Conservation (phyloP, 2,329 filamentous ascomycete species). For the Colletotrichum theobromicola region DNA sequence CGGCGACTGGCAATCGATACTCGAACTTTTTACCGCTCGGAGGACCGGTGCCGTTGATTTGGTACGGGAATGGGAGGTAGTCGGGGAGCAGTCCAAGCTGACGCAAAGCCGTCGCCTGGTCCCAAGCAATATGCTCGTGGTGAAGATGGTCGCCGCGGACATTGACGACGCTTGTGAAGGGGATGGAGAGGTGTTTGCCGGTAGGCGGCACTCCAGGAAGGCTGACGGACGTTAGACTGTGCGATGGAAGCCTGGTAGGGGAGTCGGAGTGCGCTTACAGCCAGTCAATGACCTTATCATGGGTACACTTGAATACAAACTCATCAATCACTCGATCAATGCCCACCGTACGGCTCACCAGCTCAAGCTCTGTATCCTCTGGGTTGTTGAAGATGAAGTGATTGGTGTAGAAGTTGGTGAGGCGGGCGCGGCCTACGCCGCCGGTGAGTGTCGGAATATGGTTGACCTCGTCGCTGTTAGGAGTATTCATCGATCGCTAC, state of each 20-base stretch:
- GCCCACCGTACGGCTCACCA: slow-evolving; percentile 74
- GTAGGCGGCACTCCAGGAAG: slow-evolving; percentile 63
- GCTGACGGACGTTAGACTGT: slow-evolving; percentile 22
- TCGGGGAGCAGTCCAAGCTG: slow-evolving; percentile 62
- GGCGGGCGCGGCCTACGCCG: slow-evolving; percentile 67
- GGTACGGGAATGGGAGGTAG: slow-evolving; percentile 63
- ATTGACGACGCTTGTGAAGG: slow-evolving; percentile 67
- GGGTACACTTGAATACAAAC: slow-evolving; percentile 70
- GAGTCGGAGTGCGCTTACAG: slow-evolving; percentile 52
- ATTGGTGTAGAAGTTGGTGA: slow-evolving; percentile 73
- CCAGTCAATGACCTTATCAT: slow-evolving; percentile 70
- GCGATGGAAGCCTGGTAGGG: neutral
- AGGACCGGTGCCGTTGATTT: slow-evolving; percentile 10
- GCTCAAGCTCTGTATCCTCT: slow-evolving; percentile 67
- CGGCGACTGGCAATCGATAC: slow-evolving; percentile 36
- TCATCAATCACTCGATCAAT: slow-evolving; percentile 76
- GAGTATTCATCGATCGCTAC: neutral
- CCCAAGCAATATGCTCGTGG: slow-evolving; percentile 73
- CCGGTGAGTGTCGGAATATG: slow-evolving; percentile 57
- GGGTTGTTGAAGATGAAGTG: slow-evolving; percentile 81
- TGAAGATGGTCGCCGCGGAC: slow-evolving; percentile 68
- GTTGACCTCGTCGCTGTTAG: slow-evolving; percentile 7
- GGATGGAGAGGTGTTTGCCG: slow-evolving; percentile 56
- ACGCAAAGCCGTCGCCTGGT: slow-evolving; percentile 67
- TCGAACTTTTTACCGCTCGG: slow-evolving; percentile 25